Evolutionary conservation across 208 protist genomes (phyloP).

Genomic region (Acanthamoeba healyi): DNA sequence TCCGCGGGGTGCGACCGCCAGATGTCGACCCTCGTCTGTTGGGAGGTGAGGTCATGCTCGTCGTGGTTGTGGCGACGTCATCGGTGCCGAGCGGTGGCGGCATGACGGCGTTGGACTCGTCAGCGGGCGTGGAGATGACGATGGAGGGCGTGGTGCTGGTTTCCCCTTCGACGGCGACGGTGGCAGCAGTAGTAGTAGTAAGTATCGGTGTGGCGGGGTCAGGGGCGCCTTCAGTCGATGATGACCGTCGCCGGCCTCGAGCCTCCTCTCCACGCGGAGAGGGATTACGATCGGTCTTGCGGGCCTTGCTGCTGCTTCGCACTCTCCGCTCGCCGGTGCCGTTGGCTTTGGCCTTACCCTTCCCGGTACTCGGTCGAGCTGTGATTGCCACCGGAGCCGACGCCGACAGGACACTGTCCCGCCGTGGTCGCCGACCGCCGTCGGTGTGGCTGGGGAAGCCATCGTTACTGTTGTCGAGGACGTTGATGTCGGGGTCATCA

Average conservation of each 20-base stretch:
- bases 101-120: neutral
- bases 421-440: neutral
- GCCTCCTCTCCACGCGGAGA: neutral
- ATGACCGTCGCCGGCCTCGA: neutral
- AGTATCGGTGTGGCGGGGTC: no score
- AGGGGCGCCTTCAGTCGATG: neutral
- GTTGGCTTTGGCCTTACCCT: neutral
- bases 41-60: neutral
- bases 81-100: neutral
- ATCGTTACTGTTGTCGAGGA: neutral
- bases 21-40: neutral
- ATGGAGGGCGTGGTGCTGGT: neutral
- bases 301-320: neutral
- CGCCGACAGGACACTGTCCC: constrained; percentile 19
- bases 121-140: neutral
- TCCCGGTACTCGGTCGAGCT: neutral
- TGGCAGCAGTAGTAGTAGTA: neutral
- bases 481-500: neutral
- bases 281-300: neutral
- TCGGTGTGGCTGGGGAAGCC: neutral
- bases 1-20: neutral
- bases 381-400: neutral
- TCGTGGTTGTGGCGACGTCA: no score
- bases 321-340: neutral
- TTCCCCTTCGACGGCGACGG: neutral